Conservation (phyloP, 371 early-diverging fungal genomes). For the Mortierella sp. region DNA sequence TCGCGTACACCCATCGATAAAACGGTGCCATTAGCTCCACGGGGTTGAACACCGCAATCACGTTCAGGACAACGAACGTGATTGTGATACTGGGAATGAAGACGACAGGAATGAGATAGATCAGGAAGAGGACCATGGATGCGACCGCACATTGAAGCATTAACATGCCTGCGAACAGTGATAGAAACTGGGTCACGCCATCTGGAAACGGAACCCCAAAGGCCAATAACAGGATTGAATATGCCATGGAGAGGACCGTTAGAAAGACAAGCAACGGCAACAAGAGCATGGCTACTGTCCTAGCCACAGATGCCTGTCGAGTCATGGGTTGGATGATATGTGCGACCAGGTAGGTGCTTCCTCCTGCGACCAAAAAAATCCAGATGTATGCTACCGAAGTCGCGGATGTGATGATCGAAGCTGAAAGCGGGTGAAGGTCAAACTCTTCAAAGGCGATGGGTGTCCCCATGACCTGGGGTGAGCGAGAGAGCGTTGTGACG, state of each 20-base stretch:
- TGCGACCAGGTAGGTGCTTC: conserved; percentile 46
- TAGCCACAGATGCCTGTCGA: conserved; percentile 9
- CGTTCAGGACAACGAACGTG: conserved; percentile 47
- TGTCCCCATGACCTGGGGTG: conserved; percentile 39
- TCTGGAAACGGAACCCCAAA: conserved; percentile 40
- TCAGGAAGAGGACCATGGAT: conserved; percentile 43
- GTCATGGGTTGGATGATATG: conserved; percentile 44
- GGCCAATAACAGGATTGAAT: conserved; percentile 25
- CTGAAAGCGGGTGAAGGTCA: conserved; percentile 38
- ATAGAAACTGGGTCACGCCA: conserved; percentile 26
- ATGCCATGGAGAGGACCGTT: conserved; percentile 25
- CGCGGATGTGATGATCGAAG: conserved; percentile 39
- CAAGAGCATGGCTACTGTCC: conserved; percentile 24
- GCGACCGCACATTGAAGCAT: conserved; percentile 38
- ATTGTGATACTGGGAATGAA: conserved; percentile 44
- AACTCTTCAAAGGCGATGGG: conserved; percentile 50
- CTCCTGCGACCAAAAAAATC: conserved; percentile 50
- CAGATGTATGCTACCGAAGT: conserved; percentile 52
- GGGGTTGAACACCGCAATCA: conserved; percentile 53
- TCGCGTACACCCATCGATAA: conserved; percentile 48
- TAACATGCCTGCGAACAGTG: conserved; percentile 40
- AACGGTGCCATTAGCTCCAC: conserved; percentile 38
- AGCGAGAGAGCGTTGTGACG: conserved; percentile 2
- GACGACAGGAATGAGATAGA: conserved; percentile 42
- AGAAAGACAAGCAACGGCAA: conserved; percentile 22